phyloP scores from a whole-genome alignment of 2,329 filamentous ascomycete genomes.

The Cordyceps cicadae region DNA sequence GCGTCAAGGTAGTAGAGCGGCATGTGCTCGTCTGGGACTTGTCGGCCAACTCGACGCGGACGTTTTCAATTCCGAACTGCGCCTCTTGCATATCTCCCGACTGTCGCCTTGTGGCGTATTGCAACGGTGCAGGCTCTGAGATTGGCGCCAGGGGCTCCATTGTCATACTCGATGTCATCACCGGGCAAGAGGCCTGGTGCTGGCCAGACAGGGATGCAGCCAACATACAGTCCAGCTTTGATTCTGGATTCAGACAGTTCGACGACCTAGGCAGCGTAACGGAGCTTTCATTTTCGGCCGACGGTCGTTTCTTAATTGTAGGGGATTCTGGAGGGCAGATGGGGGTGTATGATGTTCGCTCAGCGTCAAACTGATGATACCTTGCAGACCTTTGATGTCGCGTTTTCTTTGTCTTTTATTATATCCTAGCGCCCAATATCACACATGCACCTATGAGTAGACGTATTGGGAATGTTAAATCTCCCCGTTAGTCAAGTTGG shows the following conservation, averaged over 20 bases:
- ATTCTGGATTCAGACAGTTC: slow-evolving; percentile 23
- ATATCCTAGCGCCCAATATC: not conserved
- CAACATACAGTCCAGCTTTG: slow-evolving; percentile 17
- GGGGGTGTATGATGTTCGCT: slow-evolving; percentile 28
- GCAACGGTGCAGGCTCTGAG: slow-evolving; percentile 26
- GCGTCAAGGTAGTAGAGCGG: slow-evolving; percentile 24
- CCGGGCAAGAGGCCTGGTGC: slow-evolving; percentile 29
- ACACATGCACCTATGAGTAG: slow-evolving; percentile 18
- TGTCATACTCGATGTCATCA: slow-evolving; percentile 30
- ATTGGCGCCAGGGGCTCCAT: slow-evolving; percentile 26
- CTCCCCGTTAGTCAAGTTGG: slow-evolving; percentile 47
- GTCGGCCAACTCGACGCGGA: slow-evolving; percentile 27
- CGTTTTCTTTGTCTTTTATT: not conserved
- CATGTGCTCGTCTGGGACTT: slow-evolving; percentile 35
- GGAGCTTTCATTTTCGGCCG: slow-evolving; percentile 31
- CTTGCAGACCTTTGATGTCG: not conserved
- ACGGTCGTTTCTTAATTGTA: slow-evolving; percentile 28
- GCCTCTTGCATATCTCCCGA: slow-evolving; percentile 31
- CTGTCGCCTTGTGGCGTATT: slow-evolving; percentile 33
- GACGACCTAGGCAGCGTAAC: slow-evolving; percentile 27
- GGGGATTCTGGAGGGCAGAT: slow-evolving; percentile 27
- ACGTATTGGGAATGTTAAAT: slow-evolving; percentile 47
- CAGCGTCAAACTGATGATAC: slow-evolving; percentile 1
- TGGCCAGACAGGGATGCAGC: slow-evolving; percentile 27
- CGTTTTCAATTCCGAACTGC: slow-evolving; percentile 32